A percentile compares a stretch with the other conserved stretches of the same genome.
phyloP scores from a whole-genome alignment of 1,284 basidiomycete genomes.

The Exobasidium rhododendri region DNA sequence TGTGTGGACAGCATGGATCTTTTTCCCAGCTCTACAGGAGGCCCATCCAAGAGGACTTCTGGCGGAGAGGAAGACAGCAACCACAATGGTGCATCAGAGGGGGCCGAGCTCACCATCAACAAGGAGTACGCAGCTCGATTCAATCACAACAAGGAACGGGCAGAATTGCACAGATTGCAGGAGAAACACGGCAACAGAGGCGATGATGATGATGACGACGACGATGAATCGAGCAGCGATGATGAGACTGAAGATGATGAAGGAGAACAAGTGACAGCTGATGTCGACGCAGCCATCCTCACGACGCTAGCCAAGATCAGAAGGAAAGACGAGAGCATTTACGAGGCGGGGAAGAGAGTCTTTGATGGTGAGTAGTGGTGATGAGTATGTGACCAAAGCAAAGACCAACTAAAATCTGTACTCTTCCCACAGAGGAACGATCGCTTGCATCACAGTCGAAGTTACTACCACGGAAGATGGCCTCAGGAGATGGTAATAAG shows the following conservation, averaged over 20 bases:
- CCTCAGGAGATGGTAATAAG: slow-evolving; percentile 21
- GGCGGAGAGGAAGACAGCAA: background rate
- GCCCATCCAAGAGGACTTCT: background rate
- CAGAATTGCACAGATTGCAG: slow-evolving; percentile 44
- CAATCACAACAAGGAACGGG: slow-evolving; percentile 48
- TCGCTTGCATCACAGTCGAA: slow-evolving; percentile 9
- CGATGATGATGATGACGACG: slow-evolving; percentile 22
- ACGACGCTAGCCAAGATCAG: slow-evolving; percentile 83
- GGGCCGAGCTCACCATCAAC: slow-evolving; percentile 37
- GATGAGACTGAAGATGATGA: slow-evolving; percentile 89
- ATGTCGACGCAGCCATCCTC: slow-evolving; percentile 90
- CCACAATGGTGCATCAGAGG: background rate
- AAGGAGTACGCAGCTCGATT: slow-evolving; percentile 49
- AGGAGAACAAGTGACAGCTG: slow-evolving; percentile 89
- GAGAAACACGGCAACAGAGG: slow-evolving; percentile 30
- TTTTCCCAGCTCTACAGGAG: slow-evolving; percentile 12
- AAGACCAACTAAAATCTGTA: too few species aligned
- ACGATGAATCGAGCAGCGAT: slow-evolving; percentile 38
- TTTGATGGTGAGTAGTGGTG: slow-evolving; percentile 35
- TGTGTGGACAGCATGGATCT: slow-evolving; percentile 15
- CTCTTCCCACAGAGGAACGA: slow-evolving; percentile 9
- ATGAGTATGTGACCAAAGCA: background rate
- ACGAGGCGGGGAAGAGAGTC: slow-evolving; percentile 60
- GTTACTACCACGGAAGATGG: slow-evolving; percentile 13
- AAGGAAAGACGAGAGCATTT: slow-evolving; percentile 77